phyloP scores from a whole-genome alignment of 140 eudicot species.

The Anethum foeniculum region DNA sequence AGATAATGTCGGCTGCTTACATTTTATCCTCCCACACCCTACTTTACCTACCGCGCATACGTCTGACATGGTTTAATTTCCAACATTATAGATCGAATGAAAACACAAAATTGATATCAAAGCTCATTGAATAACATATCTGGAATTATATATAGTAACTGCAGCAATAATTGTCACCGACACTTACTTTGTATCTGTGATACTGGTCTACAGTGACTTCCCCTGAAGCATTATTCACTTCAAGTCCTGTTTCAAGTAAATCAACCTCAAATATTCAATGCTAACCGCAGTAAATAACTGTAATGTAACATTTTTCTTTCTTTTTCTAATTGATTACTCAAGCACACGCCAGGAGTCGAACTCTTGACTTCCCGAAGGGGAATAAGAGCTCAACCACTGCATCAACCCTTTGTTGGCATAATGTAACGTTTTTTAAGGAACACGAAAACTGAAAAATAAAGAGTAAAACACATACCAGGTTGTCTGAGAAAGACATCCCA shows the following conservation, averaged over 20 bases:
- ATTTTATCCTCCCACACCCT: neutral
- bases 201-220: conserved; percentile 84
- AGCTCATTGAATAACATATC: neutral
- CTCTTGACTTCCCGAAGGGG: too few relatives aligned
- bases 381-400: too few relatives aligned
- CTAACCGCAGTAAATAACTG: neutral
- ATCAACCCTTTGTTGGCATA: too few relatives aligned
- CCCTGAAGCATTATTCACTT: conserved; percentile 67
- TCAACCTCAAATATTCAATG: neutral
- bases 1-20: neutral
- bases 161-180: neutral
- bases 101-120: neutral
- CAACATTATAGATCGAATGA: neutral
- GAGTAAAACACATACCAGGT: conserved; percentile 35
- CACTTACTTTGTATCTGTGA: conserved; percentile 68
- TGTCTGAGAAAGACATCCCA: conserved; percentile 72
- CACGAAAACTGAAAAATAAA: neutral
- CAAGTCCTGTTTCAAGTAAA: conserved; percentile 39
- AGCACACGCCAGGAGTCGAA: too few relatives aligned
- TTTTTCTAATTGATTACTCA: too few relatives aligned
- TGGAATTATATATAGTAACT: neutral
- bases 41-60: neutral
- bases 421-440: neutral
- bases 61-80: neutral
- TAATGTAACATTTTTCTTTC: neutral